phyloP scores from a whole-genome alignment of 306 rosid genomes.

The Hippophae rhamnoides region DNA sequence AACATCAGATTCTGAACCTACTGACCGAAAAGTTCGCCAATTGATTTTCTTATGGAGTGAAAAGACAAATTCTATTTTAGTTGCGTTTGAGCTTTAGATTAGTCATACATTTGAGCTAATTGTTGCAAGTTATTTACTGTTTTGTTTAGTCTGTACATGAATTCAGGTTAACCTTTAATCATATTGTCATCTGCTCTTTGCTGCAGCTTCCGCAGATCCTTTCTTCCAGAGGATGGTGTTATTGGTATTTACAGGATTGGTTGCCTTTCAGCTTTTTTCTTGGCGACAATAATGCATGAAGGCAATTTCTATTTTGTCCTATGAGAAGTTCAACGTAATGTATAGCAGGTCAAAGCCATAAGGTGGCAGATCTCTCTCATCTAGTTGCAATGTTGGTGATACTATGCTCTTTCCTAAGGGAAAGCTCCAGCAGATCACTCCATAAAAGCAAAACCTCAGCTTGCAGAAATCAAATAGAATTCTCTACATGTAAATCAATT shows the following conservation, averaged over 20 bases:
- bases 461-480: not conserved
- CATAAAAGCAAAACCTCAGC: not conserved
- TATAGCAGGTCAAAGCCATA: constrained; percentile 54
- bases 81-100: too few species aligned
- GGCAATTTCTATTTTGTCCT: constrained; percentile 5
- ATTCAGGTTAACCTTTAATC: too few species aligned
- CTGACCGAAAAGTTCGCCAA: too few species aligned
- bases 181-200: not conserved
- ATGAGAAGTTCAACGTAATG: constrained; percentile 26
- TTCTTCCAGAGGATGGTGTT: constrained; percentile 24
- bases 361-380: constrained; percentile 63
- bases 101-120: too few species aligned
- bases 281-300: constrained; percentile 15
- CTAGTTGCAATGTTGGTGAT: constrained; percentile 16
- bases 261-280: constrained; percentile 19
- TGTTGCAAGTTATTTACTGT: too few species aligned
- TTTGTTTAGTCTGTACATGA: too few species aligned
- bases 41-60: too few species aligned
- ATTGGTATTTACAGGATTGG: constrained; percentile 24
- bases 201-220: constrained; percentile 48
- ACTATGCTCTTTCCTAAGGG: constrained; percentile 35
- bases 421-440: not conserved
- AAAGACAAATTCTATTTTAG: too few species aligned
- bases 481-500: not conserved
- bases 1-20: too few species aligned